Evolutionary conservation across 2,329 filamentous ascomycete species (phyloP).

Genomic region (Fusarium anguioides): DNA sequence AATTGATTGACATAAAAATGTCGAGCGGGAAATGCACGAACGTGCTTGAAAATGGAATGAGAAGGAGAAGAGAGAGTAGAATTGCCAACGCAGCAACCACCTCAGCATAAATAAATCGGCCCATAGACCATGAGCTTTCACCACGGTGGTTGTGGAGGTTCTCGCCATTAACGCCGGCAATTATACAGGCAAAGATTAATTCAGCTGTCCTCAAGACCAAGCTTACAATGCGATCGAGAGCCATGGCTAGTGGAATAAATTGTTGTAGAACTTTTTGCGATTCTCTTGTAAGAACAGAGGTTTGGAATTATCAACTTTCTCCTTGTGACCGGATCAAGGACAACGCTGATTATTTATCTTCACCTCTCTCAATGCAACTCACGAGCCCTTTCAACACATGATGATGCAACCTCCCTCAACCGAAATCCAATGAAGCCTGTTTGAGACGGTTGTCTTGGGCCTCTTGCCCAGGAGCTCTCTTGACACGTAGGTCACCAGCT

Average conservation of each 20-base stretch:
- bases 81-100: slow-evolving; percentile 77
- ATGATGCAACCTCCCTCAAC: slow-evolving; percentile 33
- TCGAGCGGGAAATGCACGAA: slow-evolving; percentile 80
- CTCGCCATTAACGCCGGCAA: slow-evolving; percentile 75
- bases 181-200: slow-evolving; percentile 77
- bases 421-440: slow-evolving; percentile 35
- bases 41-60: slow-evolving; percentile 74
- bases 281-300: neutral
- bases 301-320: neutral
- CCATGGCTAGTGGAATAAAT: slow-evolving; percentile 45
- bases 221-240: slow-evolving; percentile 55
- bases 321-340: slow-evolving; percentile 4
- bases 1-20: slow-evolving; percentile 73
- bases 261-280: neutral
- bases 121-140: slow-evolving; percentile 63
- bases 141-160: slow-evolving; percentile 66
- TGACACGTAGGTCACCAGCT: slow-evolving; percentile 32
- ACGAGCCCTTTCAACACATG: slow-evolving; percentile 34
- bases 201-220: slow-evolving; percentile 57
- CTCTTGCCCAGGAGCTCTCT: slow-evolving; percentile 7
- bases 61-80: slow-evolving; percentile 75
- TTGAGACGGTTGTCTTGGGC: slow-evolving; percentile 22
- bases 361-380: slow-evolving; percentile 10
- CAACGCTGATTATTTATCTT: slow-evolving; percentile 38
- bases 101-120: slow-evolving; percentile 79